A percentile compares a stretch with the other conserved stretches of the same genome.
phyloP scores from a whole-genome alignment of 805 yeast species.

The Candida verbasci region DNA sequence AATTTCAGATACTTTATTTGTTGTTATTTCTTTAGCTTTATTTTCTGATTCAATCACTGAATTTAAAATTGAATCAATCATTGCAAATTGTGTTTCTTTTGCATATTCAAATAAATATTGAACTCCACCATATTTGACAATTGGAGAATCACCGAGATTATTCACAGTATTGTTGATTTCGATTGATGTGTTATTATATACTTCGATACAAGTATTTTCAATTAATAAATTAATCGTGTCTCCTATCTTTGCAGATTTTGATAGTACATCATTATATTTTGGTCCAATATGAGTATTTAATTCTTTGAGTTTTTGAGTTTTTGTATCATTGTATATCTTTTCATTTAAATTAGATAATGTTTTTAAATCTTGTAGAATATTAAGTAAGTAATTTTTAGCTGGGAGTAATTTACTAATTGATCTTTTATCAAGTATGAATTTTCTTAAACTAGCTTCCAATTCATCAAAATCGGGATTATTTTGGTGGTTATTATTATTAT shows the following conservation, averaged over 20 bases:
- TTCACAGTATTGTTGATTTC: constrained; percentile 50
- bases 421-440: constrained; percentile 84
- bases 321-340: constrained; percentile 47
- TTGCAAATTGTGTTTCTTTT: constrained; percentile 57
- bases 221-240: constrained; percentile 59
- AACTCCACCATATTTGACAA: constrained; percentile 58
- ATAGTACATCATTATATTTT: constrained; percentile 49
- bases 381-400: constrained; percentile 79
- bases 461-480: constrained; percentile 70
- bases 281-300: constrained; percentile 57
- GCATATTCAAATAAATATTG: constrained; percentile 69
- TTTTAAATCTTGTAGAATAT: constrained; percentile 62
- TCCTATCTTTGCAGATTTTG: constrained; percentile 48
- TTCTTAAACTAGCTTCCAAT: constrained; percentile 78
- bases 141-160: constrained; percentile 46
- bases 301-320: constrained; percentile 41
- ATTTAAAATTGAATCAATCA: constrained; percentile 61
- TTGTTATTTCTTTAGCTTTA: constrained; percentile 60
- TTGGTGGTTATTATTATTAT: constrained; percentile 23
- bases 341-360: constrained; percentile 61
- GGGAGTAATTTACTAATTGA: constrained; percentile 86
- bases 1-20: constrained; percentile 56
- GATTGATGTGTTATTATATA: constrained; percentile 57
- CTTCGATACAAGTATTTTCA: constrained; percentile 54
- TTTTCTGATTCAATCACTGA: constrained; percentile 65